phyloP scores from a whole-genome alignment of 768 basidiomycete species.

The Tephrocybe rancida region DNA sequence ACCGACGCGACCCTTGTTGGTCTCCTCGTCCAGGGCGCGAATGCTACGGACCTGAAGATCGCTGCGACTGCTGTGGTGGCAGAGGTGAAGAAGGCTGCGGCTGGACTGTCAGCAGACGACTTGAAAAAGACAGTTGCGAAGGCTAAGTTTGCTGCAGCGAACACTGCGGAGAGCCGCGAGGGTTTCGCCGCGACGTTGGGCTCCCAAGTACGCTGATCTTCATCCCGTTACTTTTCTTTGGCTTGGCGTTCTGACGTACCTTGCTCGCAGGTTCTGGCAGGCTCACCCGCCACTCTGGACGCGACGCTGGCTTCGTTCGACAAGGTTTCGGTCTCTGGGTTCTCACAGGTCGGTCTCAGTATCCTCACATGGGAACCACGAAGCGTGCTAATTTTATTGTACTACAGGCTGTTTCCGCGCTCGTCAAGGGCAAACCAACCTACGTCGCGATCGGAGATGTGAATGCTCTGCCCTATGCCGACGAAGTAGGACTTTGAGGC shows the following conservation, averaged over 20 bases:
- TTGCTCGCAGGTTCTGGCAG: constrained; percentile 57
- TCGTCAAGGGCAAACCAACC: constrained; percentile 80
- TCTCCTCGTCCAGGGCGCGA: constrained; percentile 73
- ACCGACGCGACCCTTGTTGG: constrained; percentile 92
- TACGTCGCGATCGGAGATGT: constrained; percentile 86
- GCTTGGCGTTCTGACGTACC: background rate
- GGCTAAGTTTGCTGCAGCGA: constrained; percentile 85
- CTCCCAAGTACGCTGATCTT: constrained; percentile 49
- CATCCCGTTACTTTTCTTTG: background rate
- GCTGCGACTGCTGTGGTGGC: constrained; percentile 71
- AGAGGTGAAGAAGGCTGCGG: constrained; percentile 65
- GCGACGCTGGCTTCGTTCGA: constrained; percentile 70
- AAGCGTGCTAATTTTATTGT: background rate
- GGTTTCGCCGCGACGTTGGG: constrained; percentile 66
- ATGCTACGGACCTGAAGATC: constrained; percentile 61
- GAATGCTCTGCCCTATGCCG: constrained; percentile 75
- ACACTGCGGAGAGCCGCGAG: constrained; percentile 65
- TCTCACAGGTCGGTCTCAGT: constrained; percentile 64
- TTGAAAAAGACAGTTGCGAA: constrained; percentile 83
- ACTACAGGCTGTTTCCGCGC: constrained; percentile 59
- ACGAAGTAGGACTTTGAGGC: constrained; percentile 77
- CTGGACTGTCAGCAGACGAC: constrained; percentile 64
- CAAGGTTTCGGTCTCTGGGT: constrained; percentile 60
- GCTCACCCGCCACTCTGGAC: constrained; percentile 55
- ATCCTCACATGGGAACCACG: background rate